These are phyloP conservation scores for Pseudocercospora fuligena DNA, from an alignment of 2,329 filamentous ascomycete species.

Conservation along the genomic window DNA sequence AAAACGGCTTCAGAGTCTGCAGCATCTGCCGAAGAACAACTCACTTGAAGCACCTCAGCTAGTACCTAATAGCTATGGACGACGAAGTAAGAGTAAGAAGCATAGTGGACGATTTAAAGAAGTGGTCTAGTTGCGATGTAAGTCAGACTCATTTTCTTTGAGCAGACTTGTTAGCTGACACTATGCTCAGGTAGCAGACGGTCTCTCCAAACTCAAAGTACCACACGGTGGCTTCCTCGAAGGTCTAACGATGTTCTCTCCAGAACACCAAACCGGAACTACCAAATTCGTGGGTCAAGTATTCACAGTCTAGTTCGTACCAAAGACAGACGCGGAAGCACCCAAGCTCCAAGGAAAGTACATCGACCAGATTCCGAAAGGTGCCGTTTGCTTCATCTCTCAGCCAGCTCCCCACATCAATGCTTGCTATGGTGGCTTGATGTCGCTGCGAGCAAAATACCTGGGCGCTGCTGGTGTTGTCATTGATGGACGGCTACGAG, in stretches of 20 bases:
- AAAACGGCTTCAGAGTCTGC: too few species aligned
- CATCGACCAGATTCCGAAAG: not conserved
- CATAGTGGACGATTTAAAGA: not conserved
- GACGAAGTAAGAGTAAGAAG: not conserved
- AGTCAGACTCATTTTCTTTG: not conserved
- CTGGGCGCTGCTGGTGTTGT: not conserved
- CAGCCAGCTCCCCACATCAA: not conserved
- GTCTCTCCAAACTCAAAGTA: not conserved
- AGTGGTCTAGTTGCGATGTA: not conserved
- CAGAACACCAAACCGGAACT: not conserved
- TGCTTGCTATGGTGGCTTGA: not conserved
- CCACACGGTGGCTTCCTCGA: not conserved
- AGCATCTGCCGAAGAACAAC: too few species aligned
- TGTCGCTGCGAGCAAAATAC: not conserved
- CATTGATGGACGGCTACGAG: not conserved
- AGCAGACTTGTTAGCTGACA: not conserved
- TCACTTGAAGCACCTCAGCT: not conserved
- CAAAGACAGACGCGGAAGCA: not conserved
- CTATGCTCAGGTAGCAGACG: not conserved
- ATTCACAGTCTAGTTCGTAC: not conserved
- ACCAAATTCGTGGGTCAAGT: not conserved
- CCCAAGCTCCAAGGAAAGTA: not conserved
- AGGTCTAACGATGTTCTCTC: not conserved
- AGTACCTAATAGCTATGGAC: not conserved
- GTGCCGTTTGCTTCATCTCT: not conserved